Evolutionary conservation across 2,329 filamentous ascomycete genomes (phyloP).

Genomic region (Ceratocystis huliohia): DNA sequence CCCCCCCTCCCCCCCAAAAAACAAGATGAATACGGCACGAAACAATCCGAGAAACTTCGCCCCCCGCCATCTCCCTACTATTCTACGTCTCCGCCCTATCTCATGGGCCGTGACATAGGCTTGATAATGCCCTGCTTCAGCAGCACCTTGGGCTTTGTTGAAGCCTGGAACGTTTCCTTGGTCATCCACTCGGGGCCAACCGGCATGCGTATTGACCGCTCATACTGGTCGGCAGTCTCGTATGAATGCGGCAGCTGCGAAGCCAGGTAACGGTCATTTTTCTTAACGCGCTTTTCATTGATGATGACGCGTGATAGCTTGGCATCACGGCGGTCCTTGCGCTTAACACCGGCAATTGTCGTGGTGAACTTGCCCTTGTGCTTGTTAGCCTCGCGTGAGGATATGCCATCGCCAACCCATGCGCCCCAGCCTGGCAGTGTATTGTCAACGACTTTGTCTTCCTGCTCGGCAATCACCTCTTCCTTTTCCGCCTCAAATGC

Average conservation of each 20-base stretch:
- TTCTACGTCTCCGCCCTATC: conserved; percentile 23
- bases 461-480: conserved; percentile 58
- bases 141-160: conserved; percentile 77
- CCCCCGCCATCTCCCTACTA: too few species aligned
- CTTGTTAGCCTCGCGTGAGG: conserved; percentile 52
- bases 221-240: conserved; percentile 78
- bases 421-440: conserved; percentile 89
- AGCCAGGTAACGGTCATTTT: conserved; percentile 83
- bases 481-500: conserved; percentile 75
- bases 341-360: conserved; percentile 60
- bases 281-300: conserved; percentile 79
- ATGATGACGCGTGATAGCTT: conserved; percentile 79
- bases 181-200: conserved; percentile 92
- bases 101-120: conserved; percentile 66
- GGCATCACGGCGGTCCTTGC: conserved; percentile 64
- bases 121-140: conserved; percentile 83
- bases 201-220: conserved; percentile 72
- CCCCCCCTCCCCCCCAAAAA: too few species aligned
- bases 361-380: conserved; percentile 51
- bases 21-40: too few species aligned
- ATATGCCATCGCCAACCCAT: conserved; percentile 78
- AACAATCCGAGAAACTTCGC: too few species aligned
- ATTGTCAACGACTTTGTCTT: conserved; percentile 68
- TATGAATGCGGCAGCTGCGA: conserved; percentile 77
- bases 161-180: conserved; percentile 85